Percentiles rank a stretch among this genome's conserved stretches.
Conservation (phyloP, 2,329 filamentous ascomycete species). For the Diplodia intermedia region DNA sequence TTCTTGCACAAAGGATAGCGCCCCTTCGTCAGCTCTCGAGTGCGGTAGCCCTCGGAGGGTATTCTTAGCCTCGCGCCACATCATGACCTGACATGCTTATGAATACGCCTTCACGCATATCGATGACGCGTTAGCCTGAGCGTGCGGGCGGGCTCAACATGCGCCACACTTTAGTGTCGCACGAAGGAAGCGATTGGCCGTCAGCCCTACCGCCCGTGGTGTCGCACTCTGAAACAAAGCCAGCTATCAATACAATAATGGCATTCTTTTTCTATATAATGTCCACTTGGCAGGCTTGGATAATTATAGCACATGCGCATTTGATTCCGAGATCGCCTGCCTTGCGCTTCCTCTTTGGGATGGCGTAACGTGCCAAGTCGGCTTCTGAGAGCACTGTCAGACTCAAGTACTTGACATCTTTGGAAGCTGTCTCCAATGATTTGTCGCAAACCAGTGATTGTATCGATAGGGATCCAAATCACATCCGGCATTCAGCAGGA, state of each 20-base stretch:
- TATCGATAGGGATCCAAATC: neutral
- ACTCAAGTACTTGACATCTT: no score
- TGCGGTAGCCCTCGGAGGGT: neutral
- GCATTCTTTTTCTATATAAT: neutral
- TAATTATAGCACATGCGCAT: neutral
- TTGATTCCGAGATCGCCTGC: neutral
- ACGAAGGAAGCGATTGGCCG: neutral
- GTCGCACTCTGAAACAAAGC: neutral
- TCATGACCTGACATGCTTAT: neutral
- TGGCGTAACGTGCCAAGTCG: neutral
- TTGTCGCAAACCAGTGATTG: neutral
- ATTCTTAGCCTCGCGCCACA: neutral
- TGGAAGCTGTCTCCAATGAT: neutral
- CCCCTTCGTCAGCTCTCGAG: neutral
- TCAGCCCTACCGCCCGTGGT: neutral
- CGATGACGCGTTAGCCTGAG: neutral
- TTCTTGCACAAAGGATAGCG: neutral
- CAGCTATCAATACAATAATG: neutral
- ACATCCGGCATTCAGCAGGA: neutral
- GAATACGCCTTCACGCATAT: neutral
- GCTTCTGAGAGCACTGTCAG: neutral
- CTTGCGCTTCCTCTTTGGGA: neutral
- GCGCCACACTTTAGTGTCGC: neutral
- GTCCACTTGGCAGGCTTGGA: neutral
- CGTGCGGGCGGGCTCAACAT: neutral